Evolutionary conservation across 257 asterid species (phyloP), one percentile per base, ranked within the genome.

Genomic region (Scutellaria galericulata): DNA sequence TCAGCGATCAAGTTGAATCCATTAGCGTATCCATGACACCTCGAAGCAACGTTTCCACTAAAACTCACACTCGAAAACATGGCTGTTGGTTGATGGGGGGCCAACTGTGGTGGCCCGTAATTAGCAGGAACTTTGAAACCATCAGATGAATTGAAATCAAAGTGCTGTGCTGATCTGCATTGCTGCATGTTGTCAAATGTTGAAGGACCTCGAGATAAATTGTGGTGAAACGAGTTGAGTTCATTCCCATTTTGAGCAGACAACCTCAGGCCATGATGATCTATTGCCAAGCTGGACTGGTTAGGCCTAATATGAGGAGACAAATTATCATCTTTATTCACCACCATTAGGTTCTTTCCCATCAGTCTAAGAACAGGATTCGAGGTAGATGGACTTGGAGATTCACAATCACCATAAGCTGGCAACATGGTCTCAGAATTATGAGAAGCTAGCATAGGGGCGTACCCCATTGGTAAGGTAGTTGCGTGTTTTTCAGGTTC

Each of bases 301-400:
- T 72, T 44, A 46, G 79, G 80, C 76, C 76, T 31, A 39, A 61
- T 71, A 78, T 71, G 84, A 20, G 80, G 81, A 37, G 78, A 66
- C 24, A 35, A 54, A 54, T 56, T 78, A 48, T 85, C 91, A n/a
- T 86, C 96, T 62, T 83, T 89, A 79, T 81, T 91, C 77, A 84
- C 81, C 71, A 93, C 93, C 96, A 90, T 82, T 61, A 93, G 79
- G 86, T 93, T 84, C 83, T 93, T 93, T 11, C 98, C 98, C 98
- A 93, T 93, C 79, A 93, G 84, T 79, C 98, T 83, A 70, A 93
- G 81, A 40, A 93, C 87, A 22, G 96, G 88, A 84, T 71, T 92
- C 12, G 94, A 66, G 24, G 88, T 78, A 15, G 96, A 72, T 1
- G 96, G 91, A 57, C 87, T 82, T 14, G 82, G 81, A 15, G 87